Evolutionary conservation across 2,329 filamentous ascomycete genomes (phyloP).

Genomic region (Fusarium sublunatum): DNA sequence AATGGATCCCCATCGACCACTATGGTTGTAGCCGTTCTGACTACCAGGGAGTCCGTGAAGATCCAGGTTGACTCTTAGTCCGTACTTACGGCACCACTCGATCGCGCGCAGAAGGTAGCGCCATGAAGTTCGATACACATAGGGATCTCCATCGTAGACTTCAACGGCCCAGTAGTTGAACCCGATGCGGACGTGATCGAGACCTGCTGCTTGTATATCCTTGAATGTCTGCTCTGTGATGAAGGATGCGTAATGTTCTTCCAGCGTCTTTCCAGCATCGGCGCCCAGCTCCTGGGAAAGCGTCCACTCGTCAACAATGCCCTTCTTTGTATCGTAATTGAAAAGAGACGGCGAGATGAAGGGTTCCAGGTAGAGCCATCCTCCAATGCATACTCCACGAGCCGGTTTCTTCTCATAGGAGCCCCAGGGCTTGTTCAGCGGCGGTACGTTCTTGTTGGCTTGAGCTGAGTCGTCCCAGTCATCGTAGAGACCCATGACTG

Average conservation of each 20-base stretch:
- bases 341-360: conserved; percentile 97
- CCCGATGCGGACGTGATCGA: conserved; percentile 97
- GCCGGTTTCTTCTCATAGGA: conserved; percentile 82
- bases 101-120: conserved; percentile 92
- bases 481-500: conserved; percentile 87
- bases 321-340: conserved; percentile 68
- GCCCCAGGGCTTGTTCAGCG: conserved; percentile 79
- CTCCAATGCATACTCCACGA: conserved; percentile 90
- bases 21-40: conserved; percentile 99
- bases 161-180: conserved; percentile 95
- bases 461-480: conserved; percentile 85
- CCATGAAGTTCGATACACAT: conserved; percentile 88
- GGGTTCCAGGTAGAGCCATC: conserved; percentile 93
- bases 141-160: conserved; percentile 87
- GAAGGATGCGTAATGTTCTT: conserved; percentile 91
- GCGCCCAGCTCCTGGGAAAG: conserved; percentile 77
- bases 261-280: conserved; percentile 74
- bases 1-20: conserved; percentile 82
- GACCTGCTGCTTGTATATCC: conserved; percentile 85
- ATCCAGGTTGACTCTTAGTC: conserved; percentile 91
- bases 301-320: conserved; percentile 90
- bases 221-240: conserved; percentile 85
- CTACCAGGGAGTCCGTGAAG: conserved; percentile 91
- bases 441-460: conserved; percentile 83
- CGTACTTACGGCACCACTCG: conserved; percentile 93